Percentiles rank a stretch among this genome's conserved stretches.
Conservation (phyloP, 2,329 filamentous ascomycete genomes). For the Ophioceras dolichostomum region DNA sequence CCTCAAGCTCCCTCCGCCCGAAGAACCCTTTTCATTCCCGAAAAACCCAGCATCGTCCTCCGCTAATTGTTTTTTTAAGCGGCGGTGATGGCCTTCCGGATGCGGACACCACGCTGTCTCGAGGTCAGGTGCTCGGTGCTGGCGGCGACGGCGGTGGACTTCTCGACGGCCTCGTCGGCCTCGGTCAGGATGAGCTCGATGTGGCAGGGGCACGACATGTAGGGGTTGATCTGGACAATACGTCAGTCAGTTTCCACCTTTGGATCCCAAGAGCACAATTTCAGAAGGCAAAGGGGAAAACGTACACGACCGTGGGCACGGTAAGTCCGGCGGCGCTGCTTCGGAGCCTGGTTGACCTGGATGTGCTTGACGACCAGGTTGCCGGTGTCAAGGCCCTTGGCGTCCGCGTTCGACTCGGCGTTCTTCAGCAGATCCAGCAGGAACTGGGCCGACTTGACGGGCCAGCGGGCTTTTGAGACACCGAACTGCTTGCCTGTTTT, state of each 20-base stretch:
- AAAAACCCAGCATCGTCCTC: no score
- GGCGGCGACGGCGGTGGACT: conserved; percentile 60
- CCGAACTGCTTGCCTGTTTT: conserved; percentile 93
- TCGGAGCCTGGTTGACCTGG: conserved; percentile 99
- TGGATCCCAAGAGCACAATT: no score
- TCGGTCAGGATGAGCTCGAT: conserved; percentile 99
- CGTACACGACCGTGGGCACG: conserved; percentile 99
- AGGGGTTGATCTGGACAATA: conserved; percentile 91
- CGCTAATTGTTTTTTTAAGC: conserved; percentile 39
- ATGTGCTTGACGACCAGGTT: conserved; percentile 99
- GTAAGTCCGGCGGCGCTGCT: conserved; percentile 98
- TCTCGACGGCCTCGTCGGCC: conserved; percentile 90
- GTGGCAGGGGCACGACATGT: conserved; percentile 99
- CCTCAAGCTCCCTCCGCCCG: no score
- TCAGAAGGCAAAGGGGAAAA: conserved; percentile 20
- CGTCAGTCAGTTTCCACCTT: no score
- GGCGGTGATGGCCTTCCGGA: conserved; percentile 52
- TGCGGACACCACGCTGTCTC: conserved; percentile 74
- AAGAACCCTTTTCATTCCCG: no score
- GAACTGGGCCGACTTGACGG: conserved; percentile 98
- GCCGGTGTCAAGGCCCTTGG: conserved; percentile 93
- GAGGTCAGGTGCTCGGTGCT: conserved; percentile 63
- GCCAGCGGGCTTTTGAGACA: conserved; percentile 97
- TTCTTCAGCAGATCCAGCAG: conserved; percentile 95
- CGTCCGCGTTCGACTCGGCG: conserved; percentile 92